These are phyloP conservation scores for Barnettozyma wickerhamii DNA, from an alignment of 805 yeast genomes.

Conservation along the genomic window DNA sequence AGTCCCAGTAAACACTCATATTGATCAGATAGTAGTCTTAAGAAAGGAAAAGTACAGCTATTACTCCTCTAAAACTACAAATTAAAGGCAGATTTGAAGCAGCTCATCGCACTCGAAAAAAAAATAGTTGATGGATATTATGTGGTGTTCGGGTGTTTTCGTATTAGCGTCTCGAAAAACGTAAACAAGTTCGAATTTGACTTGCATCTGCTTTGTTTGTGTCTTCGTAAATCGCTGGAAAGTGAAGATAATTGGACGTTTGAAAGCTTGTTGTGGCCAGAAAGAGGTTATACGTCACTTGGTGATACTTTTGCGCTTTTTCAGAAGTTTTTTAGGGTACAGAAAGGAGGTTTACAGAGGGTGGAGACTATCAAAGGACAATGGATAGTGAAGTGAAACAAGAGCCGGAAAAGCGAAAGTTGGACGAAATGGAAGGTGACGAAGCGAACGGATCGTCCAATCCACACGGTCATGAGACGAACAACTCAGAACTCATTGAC, in stretches of 20 bases:
- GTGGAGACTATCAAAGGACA: background rate
- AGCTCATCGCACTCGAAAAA: background rate
- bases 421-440: conserved; percentile 19
- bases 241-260: background rate
- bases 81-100: background rate
- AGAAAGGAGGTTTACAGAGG: no score
- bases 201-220: no score
- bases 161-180: background rate
- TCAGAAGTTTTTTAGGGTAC: no score
- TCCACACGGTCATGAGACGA: background rate
- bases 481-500: conserved; percentile 12
- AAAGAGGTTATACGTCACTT: no score
- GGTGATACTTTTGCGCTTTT: no score
- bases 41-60: background rate
- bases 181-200: no score
- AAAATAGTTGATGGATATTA: background rate
- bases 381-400: conserved; percentile 8
- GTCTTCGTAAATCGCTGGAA: conserved; percentile 4
- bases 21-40: no score
- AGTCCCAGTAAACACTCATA: conserved; percentile 12
- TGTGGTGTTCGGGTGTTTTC: background rate
- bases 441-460: conserved; percentile 9
- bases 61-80: background rate
- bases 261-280: no score
- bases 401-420: conserved; percentile 19